phyloP scores from a whole-genome alignment of 805 yeast genomes.

The Cyberlindnera japonica region DNA sequence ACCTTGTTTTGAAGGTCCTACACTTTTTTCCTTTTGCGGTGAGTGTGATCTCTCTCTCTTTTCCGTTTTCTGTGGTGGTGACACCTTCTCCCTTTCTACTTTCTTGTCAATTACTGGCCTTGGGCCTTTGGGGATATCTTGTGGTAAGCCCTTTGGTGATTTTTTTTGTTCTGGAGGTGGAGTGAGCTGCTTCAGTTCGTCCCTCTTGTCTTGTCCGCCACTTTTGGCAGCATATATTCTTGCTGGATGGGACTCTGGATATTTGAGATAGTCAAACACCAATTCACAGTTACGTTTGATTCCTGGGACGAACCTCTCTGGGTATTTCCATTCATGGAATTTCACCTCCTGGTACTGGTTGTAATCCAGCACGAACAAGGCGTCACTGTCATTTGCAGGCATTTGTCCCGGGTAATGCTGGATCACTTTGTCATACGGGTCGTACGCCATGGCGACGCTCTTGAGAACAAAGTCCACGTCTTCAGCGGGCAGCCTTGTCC shows the following conservation, averaged over 20 bases:
- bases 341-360: constrained; percentile 30
- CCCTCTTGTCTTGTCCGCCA: neutral
- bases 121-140: neutral
- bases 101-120: neutral
- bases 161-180: neutral
- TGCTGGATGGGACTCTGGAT: constrained; percentile 18
- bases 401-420: too few species aligned
- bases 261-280: constrained; percentile 21
- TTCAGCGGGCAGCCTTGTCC: constrained; percentile 26
- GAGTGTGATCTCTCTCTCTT: neutral
- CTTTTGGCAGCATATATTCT: constrained; percentile 8
- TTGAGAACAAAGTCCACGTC: constrained; percentile 30
- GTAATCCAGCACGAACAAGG: constrained; percentile 35
- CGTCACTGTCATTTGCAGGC: constrained; percentile 27
- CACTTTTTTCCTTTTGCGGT: neutral
- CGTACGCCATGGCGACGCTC: constrained; percentile 29
- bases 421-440: constrained; percentile 22
- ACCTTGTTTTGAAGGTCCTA: constrained; percentile 8
- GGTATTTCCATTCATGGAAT: constrained; percentile 13
- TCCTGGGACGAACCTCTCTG: constrained; percentile 7
- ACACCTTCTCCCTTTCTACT: neutral
- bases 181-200: neutral
- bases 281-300: constrained; percentile 15
- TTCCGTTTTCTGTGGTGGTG: neutral
- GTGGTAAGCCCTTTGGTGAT: neutral